phyloP scores from a whole-genome alignment of 1,139 yeast species.

The Protomyces pachydermus region DNA sequence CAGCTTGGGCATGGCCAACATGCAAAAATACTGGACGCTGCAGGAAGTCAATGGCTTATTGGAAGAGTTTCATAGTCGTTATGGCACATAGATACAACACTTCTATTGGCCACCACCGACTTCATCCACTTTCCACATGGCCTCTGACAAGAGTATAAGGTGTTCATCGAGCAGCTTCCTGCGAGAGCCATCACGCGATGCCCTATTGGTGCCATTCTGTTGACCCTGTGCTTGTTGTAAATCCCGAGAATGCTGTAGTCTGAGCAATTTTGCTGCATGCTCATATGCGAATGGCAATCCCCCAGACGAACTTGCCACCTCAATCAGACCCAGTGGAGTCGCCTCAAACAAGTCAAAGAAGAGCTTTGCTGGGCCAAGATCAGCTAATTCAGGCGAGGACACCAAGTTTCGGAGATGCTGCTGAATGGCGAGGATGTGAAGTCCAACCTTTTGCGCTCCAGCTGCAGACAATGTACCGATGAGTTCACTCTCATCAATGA shows the following conservation, averaged over 20 bases:
- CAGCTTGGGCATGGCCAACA: conserved; percentile 1
- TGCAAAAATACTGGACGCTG: conserved; percentile 22
- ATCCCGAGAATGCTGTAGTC: conserved; percentile 19
- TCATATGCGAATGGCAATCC: conserved; percentile 8
- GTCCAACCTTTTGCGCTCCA: conserved; percentile 23
- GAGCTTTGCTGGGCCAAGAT: conserved; percentile 18
- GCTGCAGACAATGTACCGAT: conserved; percentile 9
- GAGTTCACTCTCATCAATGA: conserved; percentile 11
- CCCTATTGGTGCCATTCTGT: background rate
- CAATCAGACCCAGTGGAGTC: conserved; percentile 5
- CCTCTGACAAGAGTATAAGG: background rate
- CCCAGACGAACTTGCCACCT: conserved; percentile 1
- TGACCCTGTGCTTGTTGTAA: background rate
- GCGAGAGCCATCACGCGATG: background rate
- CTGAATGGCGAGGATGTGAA: conserved; percentile 25
- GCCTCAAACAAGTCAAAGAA: conserved; percentile 6
- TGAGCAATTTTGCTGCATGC: conserved; percentile 18
- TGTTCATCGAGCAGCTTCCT: conserved; percentile 14
- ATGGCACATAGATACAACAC: background rate
- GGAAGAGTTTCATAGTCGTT: background rate
- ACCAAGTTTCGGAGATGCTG: conserved; percentile 25
- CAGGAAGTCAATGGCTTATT: conserved; percentile 12
- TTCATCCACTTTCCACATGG: background rate
- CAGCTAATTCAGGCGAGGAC: conserved; percentile 13
- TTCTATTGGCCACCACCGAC: background rate